phyloP scores from a whole-genome alignment of 2,329 filamentous ascomycete species.

The Ilyonectria sp. region DNA sequence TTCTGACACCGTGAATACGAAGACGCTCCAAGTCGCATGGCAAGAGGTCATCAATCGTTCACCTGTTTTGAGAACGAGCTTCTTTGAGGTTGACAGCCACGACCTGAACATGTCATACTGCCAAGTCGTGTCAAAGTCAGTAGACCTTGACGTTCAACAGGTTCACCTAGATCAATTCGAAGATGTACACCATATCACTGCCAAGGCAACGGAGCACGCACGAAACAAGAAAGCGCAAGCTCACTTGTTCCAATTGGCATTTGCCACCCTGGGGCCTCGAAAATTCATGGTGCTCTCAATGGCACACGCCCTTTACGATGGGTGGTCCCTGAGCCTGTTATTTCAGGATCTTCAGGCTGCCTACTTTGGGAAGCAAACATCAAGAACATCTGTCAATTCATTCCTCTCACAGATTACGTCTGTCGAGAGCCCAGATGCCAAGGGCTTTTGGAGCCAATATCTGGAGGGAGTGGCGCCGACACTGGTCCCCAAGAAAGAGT shows the following conservation, averaged over 20 bases:
- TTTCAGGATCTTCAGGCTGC: slow-evolving; percentile 79
- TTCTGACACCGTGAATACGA: slow-evolving; percentile 65
- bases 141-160: slow-evolving; percentile 38
- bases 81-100: slow-evolving; percentile 76
- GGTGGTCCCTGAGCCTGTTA: slow-evolving; percentile 83
- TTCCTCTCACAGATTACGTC: slow-evolving; percentile 60
- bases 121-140: slow-evolving; percentile 60
- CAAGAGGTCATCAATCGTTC: slow-evolving; percentile 69
- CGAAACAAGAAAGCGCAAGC: slow-evolving; percentile 52
- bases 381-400: slow-evolving; percentile 64
- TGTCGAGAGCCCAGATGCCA: slow-evolving; percentile 39
- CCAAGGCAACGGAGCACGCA: slow-evolving; percentile 57
- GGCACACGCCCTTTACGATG: slow-evolving; percentile 91
- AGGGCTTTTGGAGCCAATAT: slow-evolving; percentile 80
- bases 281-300: slow-evolving; percentile 77
- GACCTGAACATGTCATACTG: slow-evolving; percentile 65
- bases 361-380: slow-evolving; percentile 65
- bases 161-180: slow-evolving; percentile 47
- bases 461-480: slow-evolving; percentile 67
- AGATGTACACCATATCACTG: slow-evolving; percentile 55
- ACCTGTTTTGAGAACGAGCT: slow-evolving; percentile 83
- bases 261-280: slow-evolving; percentile 53
- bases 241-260: slow-evolving; percentile 65
- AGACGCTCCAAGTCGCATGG: slow-evolving; percentile 74
- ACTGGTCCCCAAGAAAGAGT: slow-evolving; percentile 42